Conservation (phyloP, 2,329 filamentous ascomycete species). For the Diaporthe velutina region DNA sequence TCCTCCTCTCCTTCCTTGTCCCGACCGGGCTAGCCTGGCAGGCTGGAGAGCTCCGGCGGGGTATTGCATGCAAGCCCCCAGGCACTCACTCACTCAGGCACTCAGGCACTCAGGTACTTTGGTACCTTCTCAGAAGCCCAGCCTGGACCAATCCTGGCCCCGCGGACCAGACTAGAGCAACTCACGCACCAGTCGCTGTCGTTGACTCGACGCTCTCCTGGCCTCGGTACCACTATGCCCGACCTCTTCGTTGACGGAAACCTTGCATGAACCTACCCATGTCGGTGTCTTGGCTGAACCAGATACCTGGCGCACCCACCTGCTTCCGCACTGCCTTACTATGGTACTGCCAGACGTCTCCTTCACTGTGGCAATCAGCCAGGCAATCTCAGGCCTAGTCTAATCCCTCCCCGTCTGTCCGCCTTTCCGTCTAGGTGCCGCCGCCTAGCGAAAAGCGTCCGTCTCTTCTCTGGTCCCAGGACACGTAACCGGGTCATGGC, state of each 20-base stretch:
- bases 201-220: not conserved
- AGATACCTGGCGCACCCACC: conserved; percentile 12
- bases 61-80: conserved; percentile 11
- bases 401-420: conserved; percentile 14
- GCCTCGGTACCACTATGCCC: conserved; percentile 15
- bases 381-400: conserved; percentile 7
- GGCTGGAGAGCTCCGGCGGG: conserved; percentile 19
- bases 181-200: not conserved
- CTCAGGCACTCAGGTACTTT: not conserved
- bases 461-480: not conserved
- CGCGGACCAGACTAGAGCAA: not conserved
- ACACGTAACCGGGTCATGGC: not conserved
- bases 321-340: not conserved
- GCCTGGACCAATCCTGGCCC: not conserved
- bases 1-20: not conserved
- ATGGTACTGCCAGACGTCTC: not conserved
- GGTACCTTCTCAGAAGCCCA: not conserved
- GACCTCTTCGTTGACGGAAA: conserved; percentile 17
- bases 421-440: conserved; percentile 5
- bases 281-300: conserved; percentile 16
- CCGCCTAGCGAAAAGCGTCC: not conserved
- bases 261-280: conserved; percentile 27
- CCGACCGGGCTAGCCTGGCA: not conserved
- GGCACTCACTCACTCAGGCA: not conserved
- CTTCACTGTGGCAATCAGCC: not conserved